Evolutionary conservation across 2,329 filamentous ascomycete species (phyloP).

Genomic region (Capronia coronata): DNA sequence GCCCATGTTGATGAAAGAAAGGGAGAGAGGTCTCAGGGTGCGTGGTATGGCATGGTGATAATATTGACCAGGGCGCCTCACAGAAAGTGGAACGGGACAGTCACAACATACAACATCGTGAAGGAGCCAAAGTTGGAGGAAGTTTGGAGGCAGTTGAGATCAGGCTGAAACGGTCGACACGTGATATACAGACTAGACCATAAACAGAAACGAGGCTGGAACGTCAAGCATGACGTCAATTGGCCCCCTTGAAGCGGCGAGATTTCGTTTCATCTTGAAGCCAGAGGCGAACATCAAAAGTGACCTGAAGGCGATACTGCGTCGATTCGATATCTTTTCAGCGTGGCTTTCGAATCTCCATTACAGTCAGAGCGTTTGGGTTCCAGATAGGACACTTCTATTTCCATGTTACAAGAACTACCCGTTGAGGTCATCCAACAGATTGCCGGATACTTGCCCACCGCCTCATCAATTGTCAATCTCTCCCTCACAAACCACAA

Average conservation of each 20-base stretch:
- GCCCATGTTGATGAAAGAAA: conserved; percentile 36
- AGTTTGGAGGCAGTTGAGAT: too few species aligned
- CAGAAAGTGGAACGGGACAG: not conserved
- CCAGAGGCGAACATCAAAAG: not conserved
- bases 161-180: conserved; percentile 4
- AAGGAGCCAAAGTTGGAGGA: too few species aligned
- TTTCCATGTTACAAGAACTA: conserved; percentile 20
- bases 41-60: not conserved
- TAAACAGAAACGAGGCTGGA: not conserved
- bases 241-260: conserved; percentile 7
- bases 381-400: not conserved
- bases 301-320: not conserved
- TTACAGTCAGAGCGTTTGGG: not conserved
- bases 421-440: conserved; percentile 39
- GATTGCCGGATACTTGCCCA: conserved; percentile 40
- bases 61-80: not conserved
- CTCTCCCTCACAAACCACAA: conserved; percentile 43
- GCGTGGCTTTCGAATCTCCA: not conserved
- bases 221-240: conserved; percentile 15
- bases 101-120: too few species aligned
- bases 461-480: conserved; percentile 39
- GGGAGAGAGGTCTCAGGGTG: not conserved
- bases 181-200: not conserved
- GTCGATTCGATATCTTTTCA: not conserved
- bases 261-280: too few species aligned